These are phyloP conservation scores for Spergularia azorica DNA, from an alignment of 179 eudicot genomes.

Conservation along the genomic window DNA sequence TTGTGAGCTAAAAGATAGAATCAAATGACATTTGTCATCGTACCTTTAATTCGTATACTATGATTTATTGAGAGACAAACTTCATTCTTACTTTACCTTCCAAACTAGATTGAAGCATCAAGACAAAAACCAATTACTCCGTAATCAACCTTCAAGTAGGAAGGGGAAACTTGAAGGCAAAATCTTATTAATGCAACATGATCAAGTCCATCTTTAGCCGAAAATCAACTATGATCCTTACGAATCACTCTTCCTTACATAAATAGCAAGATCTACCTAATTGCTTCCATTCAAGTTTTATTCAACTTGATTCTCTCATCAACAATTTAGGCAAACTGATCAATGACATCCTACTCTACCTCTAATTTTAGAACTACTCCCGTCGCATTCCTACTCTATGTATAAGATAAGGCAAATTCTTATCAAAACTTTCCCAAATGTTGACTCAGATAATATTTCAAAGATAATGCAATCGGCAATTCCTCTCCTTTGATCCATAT, in stretches of 20 bases:
- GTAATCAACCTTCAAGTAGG: background rate
- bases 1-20: no score
- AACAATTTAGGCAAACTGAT: constrained; percentile 5
- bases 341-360: background rate
- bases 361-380: background rate
- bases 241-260: background rate
- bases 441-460: background rate
- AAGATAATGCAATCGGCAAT: background rate
- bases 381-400: background rate
- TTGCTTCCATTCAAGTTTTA: background rate
- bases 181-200: background rate
- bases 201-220: background rate
- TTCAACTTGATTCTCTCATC: background rate
- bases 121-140: background rate
- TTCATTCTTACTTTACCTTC: background rate
- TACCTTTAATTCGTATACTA: no score
- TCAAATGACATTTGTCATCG: no score
- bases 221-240: background rate
- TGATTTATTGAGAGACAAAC: background rate
- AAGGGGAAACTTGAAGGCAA: background rate
- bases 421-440: background rate
- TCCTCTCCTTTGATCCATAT: background rate
- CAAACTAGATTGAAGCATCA: background rate
- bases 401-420: background rate
- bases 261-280: background rate